These are phyloP conservation scores for Scheffersomyces segobiensis DNA, from an alignment of 1,139 yeast species.

Conservation along the genomic window DNA sequence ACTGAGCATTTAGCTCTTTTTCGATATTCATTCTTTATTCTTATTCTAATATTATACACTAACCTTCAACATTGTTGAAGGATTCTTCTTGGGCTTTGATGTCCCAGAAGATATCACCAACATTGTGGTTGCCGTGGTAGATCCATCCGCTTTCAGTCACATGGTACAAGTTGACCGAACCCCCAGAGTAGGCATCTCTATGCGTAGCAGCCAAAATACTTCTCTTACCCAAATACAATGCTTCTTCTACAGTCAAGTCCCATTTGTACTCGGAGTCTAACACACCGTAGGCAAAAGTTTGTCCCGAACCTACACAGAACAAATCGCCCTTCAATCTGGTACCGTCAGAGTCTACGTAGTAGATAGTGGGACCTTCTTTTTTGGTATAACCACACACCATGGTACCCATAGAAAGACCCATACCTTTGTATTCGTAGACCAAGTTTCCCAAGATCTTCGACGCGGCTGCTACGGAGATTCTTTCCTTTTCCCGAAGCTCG, in stretches of 20 bases:
- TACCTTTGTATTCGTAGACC: conserved; percentile 92
- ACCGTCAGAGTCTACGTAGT: conserved; percentile 97
- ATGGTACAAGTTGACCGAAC: conserved; percentile 89
- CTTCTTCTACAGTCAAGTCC: conserved; percentile 91
- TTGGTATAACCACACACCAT: conserved; percentile 98
- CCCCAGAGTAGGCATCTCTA: conserved; percentile 98
- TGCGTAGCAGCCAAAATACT: conserved; percentile 97
- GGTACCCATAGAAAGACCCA: conserved; percentile 99
- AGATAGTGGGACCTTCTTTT: conserved; percentile 93
- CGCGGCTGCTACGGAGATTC: conserved; percentile 96
- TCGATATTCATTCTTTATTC: conserved; percentile 5
- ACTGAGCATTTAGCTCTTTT: not conserved
- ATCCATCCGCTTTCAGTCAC: conserved; percentile 94
- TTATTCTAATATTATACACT: conserved; percentile 8
- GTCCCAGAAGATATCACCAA: conserved; percentile 91
- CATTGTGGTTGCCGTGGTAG: conserved; percentile 93
- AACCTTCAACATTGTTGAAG: conserved; percentile 82
- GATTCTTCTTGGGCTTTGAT: conserved; percentile 85
- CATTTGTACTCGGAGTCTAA: conserved; percentile 87
- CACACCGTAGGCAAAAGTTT: conserved; percentile 99
- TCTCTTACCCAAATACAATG: conserved; percentile 90
- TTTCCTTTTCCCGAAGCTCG: conserved; percentile 89
- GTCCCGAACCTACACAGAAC: conserved; percentile 99
- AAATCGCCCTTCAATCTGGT: conserved; percentile 92
- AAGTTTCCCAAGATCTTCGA: conserved; percentile 88